These are phyloP conservation scores for Fusarium brachygibbosum DNA, from an alignment of 2,329 filamentous ascomycete species.

Conservation along the genomic window DNA sequence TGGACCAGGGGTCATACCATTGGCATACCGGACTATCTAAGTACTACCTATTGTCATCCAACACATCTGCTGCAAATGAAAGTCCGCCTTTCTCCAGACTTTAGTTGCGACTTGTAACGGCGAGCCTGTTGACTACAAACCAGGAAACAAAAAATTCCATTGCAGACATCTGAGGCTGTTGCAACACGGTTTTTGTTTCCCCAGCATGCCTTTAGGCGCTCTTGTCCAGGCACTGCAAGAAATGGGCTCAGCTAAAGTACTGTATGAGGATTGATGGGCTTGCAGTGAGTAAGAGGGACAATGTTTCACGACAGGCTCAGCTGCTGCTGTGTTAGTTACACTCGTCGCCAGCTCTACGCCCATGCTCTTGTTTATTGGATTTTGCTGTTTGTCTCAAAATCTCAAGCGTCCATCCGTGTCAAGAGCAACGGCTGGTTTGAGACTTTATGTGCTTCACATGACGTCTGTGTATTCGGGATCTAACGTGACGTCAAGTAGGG, in stretches of 20 bases:
- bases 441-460: slow-evolving; percentile 39
- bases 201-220: slow-evolving; percentile 1
- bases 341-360: neutral
- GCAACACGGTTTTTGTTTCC: slow-evolving; percentile 7
- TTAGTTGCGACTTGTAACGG: neutral
- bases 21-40: neutral
- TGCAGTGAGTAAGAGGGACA: neutral
- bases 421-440: slow-evolving; percentile 45
- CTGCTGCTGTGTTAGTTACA: slow-evolving; percentile 27
- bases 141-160: neutral
- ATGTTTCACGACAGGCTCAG: slow-evolving; percentile 26
- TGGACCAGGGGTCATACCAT: slow-evolving; percentile 14
- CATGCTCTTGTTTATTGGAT: slow-evolving; percentile 13
- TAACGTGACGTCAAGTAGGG: slow-evolving; percentile 49
- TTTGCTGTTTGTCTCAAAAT: slow-evolving; percentile 29
- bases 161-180: neutral
- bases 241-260: slow-evolving; percentile 9
- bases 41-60: neutral
- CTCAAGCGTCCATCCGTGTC: slow-evolving; percentile 34
- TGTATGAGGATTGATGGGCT: neutral
- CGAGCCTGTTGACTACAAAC: neutral
- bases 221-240: slow-evolving; percentile 8
- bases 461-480: slow-evolving; percentile 42
- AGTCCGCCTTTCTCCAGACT: neutral
- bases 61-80: neutral